These are phyloP conservation scores for Amanita muscaria DNA, from an alignment of 768 basidiomycete species.

Conservation along the genomic window DNA sequence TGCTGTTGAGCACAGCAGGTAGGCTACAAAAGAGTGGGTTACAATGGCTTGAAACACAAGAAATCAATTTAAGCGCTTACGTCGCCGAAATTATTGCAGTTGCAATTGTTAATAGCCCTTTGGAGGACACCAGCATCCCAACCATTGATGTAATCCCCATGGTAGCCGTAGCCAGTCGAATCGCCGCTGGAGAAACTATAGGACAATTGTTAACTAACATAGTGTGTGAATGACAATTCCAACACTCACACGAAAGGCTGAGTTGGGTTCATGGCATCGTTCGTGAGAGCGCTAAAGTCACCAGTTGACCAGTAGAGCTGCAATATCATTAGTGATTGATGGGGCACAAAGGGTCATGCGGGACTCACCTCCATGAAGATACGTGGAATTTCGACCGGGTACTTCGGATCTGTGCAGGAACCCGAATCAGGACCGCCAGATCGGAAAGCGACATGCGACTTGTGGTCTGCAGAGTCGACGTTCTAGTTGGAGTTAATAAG, in stretches of 20 bases:
- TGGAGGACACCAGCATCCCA: slow-evolving; percentile 51
- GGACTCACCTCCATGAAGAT: slow-evolving; percentile 43
- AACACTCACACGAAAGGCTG: slow-evolving; percentile 45
- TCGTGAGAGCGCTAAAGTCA: slow-evolving; percentile 25
- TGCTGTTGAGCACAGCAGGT: slow-evolving; percentile 38
- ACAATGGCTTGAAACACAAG: slow-evolving; percentile 6
- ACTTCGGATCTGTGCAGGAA: slow-evolving; percentile 38
- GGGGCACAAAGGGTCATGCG: neutral
- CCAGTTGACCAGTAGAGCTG: slow-evolving; percentile 39
- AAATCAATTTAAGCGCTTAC: slow-evolving; percentile 17
- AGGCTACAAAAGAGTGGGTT: slow-evolving; percentile 16
- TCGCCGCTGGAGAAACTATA: slow-evolving; percentile 45
- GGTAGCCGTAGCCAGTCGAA: slow-evolving; percentile 53
- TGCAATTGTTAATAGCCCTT: slow-evolving; percentile 44
- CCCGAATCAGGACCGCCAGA: slow-evolving; percentile 40
- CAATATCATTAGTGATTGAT: neutral
- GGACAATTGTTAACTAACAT: neutral
- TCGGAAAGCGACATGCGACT: slow-evolving; percentile 41
- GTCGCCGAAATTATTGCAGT: slow-evolving; percentile 38
- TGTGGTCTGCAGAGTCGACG: slow-evolving; percentile 40
- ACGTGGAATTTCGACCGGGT: slow-evolving; percentile 36
- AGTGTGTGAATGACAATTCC: neutral
- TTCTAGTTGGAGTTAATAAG: slow-evolving; percentile 21
- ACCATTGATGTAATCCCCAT: slow-evolving; percentile 51
- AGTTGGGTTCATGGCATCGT: slow-evolving; percentile 35